Evolutionary conservation across 176 grass and related monocot species (phyloP).

Genomic region (Hordeum vulgare): DNA sequence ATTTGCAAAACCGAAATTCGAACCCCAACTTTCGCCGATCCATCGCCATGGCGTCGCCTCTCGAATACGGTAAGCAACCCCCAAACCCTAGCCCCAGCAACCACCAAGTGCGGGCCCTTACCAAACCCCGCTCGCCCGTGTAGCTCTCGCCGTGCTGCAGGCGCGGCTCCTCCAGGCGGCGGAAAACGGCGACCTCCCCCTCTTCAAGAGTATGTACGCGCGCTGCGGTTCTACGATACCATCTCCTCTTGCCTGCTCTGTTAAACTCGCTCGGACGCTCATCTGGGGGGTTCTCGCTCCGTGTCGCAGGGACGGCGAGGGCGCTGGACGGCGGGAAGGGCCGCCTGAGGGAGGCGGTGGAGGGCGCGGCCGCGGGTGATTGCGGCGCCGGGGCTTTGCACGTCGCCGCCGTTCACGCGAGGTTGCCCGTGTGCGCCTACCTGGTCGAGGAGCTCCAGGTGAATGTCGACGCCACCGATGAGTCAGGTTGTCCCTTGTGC

Average conservation of each 20-base stretch:
- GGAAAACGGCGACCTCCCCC: not conserved
- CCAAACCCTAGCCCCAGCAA: not conserved
- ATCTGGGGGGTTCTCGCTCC: not conserved
- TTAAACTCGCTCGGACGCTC: not conserved
- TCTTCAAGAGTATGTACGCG: not conserved
- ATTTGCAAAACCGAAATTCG: not conserved
- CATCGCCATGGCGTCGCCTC: not conserved
- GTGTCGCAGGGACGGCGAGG: not conserved
- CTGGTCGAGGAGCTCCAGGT: constrained; percentile 6
- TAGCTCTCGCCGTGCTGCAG: not conserved
- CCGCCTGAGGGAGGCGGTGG: constrained; percentile 1
- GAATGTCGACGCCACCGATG: not conserved
- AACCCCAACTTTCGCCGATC: not conserved
- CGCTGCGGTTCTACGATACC: not conserved
- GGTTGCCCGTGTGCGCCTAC: not conserved
- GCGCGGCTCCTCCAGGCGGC: constrained; percentile 7
- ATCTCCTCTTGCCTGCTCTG: not conserved
- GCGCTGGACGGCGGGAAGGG: constrained; percentile 1
- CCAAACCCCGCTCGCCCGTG: not conserved
- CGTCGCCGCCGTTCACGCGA: not conserved
- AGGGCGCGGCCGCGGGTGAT: not conserved
- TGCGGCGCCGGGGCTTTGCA: not conserved
- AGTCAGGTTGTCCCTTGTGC: not conserved
- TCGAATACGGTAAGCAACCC: not conserved
- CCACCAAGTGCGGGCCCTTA: not conserved